Evolutionary conservation across 345 rosid species (phyloP).

Genomic region (Cardamine occulta): DNA sequence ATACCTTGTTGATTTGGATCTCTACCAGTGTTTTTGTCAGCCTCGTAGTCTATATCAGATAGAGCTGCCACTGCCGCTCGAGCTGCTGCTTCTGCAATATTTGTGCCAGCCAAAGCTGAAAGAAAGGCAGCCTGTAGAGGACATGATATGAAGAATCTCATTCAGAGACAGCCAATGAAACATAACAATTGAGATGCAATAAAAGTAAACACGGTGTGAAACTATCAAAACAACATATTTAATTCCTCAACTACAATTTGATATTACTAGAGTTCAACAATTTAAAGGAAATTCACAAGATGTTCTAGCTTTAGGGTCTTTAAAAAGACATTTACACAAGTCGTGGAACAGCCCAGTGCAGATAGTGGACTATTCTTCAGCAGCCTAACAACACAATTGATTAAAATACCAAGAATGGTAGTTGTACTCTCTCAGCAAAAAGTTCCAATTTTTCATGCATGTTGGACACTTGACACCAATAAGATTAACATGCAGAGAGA

Average conservation of each 20-base stretch:
- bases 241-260: not conserved
- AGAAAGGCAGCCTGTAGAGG: constrained; percentile 79
- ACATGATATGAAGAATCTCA: constrained; percentile 10
- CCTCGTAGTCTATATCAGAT: constrained; percentile 51
- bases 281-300: not conserved
- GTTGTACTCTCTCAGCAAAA: not conserved
- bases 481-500: not conserved
- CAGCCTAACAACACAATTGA: not conserved
- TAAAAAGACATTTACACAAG: too few relatives aligned
- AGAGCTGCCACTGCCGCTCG: constrained; percentile 67
- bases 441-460: not conserved
- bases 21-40: constrained; percentile 44
- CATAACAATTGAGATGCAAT: too few relatives aligned
- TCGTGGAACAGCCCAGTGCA: too few relatives aligned
- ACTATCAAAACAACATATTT: not conserved
- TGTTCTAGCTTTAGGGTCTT: constrained; percentile 2
- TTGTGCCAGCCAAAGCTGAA: constrained; percentile 84
- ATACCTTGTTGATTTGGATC: constrained; percentile 51
- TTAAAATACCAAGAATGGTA: not conserved
- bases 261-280: not conserved
- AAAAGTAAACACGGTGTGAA: not conserved
- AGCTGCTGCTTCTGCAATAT: constrained; percentile 85
- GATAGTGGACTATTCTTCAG: not conserved
- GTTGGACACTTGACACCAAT: not conserved
- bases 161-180: constrained; percentile 7